phyloP scores from a whole-genome alignment of 768 basidiomycete genomes.

The Amanita molliuscula region DNA sequence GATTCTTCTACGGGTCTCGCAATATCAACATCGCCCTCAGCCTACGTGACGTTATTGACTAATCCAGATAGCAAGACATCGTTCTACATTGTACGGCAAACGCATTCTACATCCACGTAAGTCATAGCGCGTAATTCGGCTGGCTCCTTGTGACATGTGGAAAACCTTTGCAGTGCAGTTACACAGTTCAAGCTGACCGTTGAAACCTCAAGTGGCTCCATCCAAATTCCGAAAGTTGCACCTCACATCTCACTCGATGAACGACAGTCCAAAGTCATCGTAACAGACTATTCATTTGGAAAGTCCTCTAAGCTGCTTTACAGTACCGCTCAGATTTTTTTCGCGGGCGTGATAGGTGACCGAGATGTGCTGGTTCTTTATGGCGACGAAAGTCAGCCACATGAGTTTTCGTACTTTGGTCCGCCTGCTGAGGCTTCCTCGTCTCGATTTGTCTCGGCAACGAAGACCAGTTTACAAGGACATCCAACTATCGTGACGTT shows the following conservation, averaged over 20 bases:
- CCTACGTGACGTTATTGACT: constrained; percentile 49
- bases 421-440: constrained; percentile 10
- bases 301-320: constrained; percentile 43
- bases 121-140: constrained; percentile 12
- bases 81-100: constrained; percentile 66
- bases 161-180: constrained; percentile 23
- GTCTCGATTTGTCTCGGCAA: constrained; percentile 36
- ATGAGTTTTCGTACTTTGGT: constrained; percentile 27
- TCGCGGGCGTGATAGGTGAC: constrained; percentile 47
- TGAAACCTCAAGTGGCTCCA: constrained; percentile 35
- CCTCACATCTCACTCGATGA: constrained; percentile 51
- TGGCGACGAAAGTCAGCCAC: constrained; percentile 43
- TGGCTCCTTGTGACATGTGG: not conserved
- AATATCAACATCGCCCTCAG: constrained; percentile 30
- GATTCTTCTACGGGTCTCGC: constrained; percentile 42
- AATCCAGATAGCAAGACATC: constrained; percentile 59
- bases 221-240: constrained; percentile 48
- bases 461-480: constrained; percentile 21
- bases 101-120: constrained; percentile 56
- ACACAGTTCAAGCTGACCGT: constrained; percentile 53
- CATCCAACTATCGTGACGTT: constrained; percentile 33
- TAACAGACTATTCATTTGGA: constrained; percentile 69
- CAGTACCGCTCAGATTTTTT: constrained; percentile 68
- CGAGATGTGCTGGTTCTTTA: constrained; percentile 58
- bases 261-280: constrained; percentile 63